Percentiles rank a stretch among this genome's conserved stretches.
Evolutionary conservation across 139 green algal species (phyloP).

Genomic region (Monoraphidium neglectum): DNA sequence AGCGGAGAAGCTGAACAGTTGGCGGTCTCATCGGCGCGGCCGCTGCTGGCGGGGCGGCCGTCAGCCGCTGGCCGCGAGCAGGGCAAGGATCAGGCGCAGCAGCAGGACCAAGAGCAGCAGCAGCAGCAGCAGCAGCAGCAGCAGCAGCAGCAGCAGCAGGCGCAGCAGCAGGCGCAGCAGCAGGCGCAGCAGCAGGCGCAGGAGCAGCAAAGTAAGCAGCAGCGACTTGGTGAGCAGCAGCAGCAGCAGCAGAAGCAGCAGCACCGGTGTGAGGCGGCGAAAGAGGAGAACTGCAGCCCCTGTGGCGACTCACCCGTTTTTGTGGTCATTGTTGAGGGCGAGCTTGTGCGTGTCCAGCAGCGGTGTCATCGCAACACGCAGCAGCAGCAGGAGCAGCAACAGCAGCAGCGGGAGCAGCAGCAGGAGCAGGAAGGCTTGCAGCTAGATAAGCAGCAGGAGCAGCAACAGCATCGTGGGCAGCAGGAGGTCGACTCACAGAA

Average conservation of each 20-base stretch:
- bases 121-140: neutral
- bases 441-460: neutral
- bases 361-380: neutral
- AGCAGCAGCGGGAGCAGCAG: conserved; percentile 12
- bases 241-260: neutral
- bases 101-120: conserved; percentile 2
- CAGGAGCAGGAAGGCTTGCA: neutral
- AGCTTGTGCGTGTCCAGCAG: neutral
- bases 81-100: neutral
- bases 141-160: neutral
- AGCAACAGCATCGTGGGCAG: neutral
- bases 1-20: neutral
- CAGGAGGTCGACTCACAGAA: neutral
- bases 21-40: neutral
- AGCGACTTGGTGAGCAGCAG: neutral
- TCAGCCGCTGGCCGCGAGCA: neutral
- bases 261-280: neutral
- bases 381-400: neutral
- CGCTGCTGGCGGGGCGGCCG: neutral
- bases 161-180: neutral
- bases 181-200: neutral
- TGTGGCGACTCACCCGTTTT: too few species aligned
- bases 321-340: neutral
- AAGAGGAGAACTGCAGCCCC: neutral
- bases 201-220: neutral